These are phyloP conservation scores for Aureobasidium musti DNA, from an alignment of 2,329 filamentous ascomycete species.

Conservation along the genomic window DNA sequence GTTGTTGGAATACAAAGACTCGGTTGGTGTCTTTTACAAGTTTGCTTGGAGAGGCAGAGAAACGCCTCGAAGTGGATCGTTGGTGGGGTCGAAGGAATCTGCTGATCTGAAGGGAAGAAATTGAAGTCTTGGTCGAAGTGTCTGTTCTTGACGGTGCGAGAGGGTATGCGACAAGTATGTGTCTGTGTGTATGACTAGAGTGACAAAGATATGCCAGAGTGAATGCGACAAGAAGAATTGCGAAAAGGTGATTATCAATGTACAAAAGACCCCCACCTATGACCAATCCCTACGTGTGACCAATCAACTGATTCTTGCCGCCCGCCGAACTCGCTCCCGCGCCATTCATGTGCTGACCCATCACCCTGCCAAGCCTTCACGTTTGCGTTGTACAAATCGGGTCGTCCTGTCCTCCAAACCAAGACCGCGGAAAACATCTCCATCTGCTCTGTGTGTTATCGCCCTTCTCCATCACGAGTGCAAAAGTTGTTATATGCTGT, in stretches of 20 bases:
- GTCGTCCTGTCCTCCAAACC: background rate
- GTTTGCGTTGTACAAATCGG: conserved; percentile 1
- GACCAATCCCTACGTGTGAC: conserved; percentile 6
- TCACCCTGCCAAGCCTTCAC: background rate
- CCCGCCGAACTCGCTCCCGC: conserved; percentile 8
- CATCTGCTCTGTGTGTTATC: background rate
- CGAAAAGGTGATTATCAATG: conserved; percentile 25
- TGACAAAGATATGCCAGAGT: background rate
- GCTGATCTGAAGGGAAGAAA: background rate
- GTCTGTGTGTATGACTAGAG: background rate
- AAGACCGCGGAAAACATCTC: background rate
- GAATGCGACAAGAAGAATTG: conserved; percentile 5
- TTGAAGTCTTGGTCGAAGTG: background rate
- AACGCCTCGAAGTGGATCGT: conserved; percentile 16
- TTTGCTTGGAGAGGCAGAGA: conserved; percentile 12
- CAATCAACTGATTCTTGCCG: background rate
- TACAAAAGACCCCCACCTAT: conserved; percentile 13
- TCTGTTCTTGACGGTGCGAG: background rate
- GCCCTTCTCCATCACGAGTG: no score
- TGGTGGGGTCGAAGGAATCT: conserved; percentile 20
- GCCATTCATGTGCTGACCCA: conserved; percentile 1
- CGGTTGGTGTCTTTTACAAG: background rate
- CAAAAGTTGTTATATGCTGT: no score
- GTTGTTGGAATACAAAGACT: background rate
- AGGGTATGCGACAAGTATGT: background rate